Base-by-base conservation (phyloP, 2,329 filamentous ascomycete genomes). In the Magnaporthiopsis incrustans region DNA sequence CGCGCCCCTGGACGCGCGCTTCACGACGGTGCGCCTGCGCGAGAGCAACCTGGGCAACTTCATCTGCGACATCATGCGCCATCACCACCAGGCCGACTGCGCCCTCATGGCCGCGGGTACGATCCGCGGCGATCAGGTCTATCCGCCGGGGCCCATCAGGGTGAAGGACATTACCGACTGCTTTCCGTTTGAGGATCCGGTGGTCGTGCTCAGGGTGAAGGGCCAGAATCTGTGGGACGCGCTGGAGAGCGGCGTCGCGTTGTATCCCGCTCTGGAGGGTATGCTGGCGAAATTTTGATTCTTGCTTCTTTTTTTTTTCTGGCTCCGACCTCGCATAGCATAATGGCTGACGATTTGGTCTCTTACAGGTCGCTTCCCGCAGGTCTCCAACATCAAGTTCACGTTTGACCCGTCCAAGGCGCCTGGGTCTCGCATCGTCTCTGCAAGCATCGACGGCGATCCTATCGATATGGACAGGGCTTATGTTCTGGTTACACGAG, bases 21-120 rank as follows among this genome's bases (percentile, higher is more conserved):
- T 97, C 75, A 89, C 86, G 22, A 96, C 91, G 0, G 91, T 96
- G 0, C 82, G 92, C 14, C 79, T 85, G 26, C 81, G 79, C 59
- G 92, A 97, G 75, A 92, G 89, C 64, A 97, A 97, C 71, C 78
- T 96, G 18, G 92, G 90, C 1, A 97, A 97, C 75, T 96, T 96
- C 73, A 89, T 96, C 3, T 95, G 90, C 75, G 92, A 97, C 72
- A 82, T 97, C 30, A 96, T 97, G 91, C 85, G 91, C 10, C 86
- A 86, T 66, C 89, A 96, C 72, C 92, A 97, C 73, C 77, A 81
- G 6, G 87, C 90, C 0, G 93, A 97, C 69, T 96, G 91, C 72
- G 85, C 87, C 35, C 81, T 96, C 67, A 95, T 96, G 87, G 91
- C 90, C 0, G 84, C 89, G 0, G 92, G 92, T 0, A 96, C 92